These are phyloP conservation scores for Hortiboletus campestris DNA, from an alignment of 768 basidiomycete genomes.

Conservation along the genomic window DNA sequence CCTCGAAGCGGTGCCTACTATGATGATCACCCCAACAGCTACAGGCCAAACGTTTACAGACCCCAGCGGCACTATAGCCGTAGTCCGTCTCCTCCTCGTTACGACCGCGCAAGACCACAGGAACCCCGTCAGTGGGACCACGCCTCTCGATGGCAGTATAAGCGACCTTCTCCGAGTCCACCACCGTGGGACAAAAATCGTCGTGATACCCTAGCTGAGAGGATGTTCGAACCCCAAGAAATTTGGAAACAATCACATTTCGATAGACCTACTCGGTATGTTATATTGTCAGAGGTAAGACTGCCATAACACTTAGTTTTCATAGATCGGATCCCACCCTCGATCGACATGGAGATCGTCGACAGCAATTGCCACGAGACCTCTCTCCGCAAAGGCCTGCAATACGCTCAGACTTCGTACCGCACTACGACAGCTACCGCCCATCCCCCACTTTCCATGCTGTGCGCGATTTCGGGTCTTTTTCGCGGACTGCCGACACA, in stretches of 20 bases:
- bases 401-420: constrained; percentile 33
- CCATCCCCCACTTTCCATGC: constrained; percentile 36
- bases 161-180: constrained; percentile 40
- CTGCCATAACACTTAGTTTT: constrained; percentile 13
- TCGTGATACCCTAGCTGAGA: constrained; percentile 42
- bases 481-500: constrained; percentile 41
- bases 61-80: constrained; percentile 39
- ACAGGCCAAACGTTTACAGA: constrained; percentile 41
- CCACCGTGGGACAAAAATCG: constrained; percentile 31
- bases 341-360: constrained; percentile 39
- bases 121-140: constrained; percentile 51
- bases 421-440: constrained; percentile 51
- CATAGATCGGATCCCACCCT: constrained; percentile 26
- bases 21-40: constrained; percentile 42
- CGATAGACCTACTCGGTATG: constrained; percentile 42
- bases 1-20: constrained; percentile 39
- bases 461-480: constrained; percentile 40
- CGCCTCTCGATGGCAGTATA: constrained; percentile 42
- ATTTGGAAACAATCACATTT: constrained; percentile 61
- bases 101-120: constrained; percentile 38
- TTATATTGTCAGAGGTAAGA: constrained; percentile 24
- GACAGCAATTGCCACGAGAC: constrained; percentile 34
- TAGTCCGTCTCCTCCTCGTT: constrained; percentile 54
- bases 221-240: constrained; percentile 74
- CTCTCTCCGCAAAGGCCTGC: constrained; percentile 36